Evolutionary conservation across 2,329 filamentous ascomycete species (phyloP), one percentile per base, ranked within the genome.

Genomic region (Talaromyces sp.): DNA sequence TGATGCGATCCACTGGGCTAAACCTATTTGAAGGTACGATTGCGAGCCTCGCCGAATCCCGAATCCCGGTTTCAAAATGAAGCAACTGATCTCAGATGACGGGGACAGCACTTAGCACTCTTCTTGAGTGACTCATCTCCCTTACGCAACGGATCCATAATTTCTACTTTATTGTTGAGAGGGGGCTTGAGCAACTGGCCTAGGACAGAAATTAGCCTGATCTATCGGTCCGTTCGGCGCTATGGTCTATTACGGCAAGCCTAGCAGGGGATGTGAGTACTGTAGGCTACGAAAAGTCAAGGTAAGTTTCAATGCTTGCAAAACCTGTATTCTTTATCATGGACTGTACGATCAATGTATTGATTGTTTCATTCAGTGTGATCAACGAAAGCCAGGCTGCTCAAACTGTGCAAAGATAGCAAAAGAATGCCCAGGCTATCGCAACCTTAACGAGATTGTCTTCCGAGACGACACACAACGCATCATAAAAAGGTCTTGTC

Each of bases 201-300:
- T n/a, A n/a, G n/a, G n/a, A n/a, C n/a, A n/a, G 5, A 19, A 30
- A 45, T 20, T 6, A 20, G 16, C 43, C 30, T 4, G 41, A n/a
- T 35, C 19, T 22, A n/a, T n/a, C n/a, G 33, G 22, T 37, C 9
- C 35, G n/a, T 30, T 40, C 19, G 8, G 16, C 35, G 24, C 2
- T 8, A 47, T 47, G 45, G 45, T 30, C 8, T 47, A 47, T 30
- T 47, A 47, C 5, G 35, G 33, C 13, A 37, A n/a, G 22, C 11
- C 39, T 7, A 39, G 45, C 24, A 22, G n/a, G 8, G 45, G 24
- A 20, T 40, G 45, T 19, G 32, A 47, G 8, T 32, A 32, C 19
- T 47, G 44, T 14, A 32, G 32, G 11, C 43, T 35, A n/a, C 43
- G 43, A 14, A 46, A 46, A 36, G 16, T 47, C 32, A 47, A 47